Base-by-base conservation (phyloP, 176 grass and related monocot genomes). In the Cenchrus purpureus region DNA sequence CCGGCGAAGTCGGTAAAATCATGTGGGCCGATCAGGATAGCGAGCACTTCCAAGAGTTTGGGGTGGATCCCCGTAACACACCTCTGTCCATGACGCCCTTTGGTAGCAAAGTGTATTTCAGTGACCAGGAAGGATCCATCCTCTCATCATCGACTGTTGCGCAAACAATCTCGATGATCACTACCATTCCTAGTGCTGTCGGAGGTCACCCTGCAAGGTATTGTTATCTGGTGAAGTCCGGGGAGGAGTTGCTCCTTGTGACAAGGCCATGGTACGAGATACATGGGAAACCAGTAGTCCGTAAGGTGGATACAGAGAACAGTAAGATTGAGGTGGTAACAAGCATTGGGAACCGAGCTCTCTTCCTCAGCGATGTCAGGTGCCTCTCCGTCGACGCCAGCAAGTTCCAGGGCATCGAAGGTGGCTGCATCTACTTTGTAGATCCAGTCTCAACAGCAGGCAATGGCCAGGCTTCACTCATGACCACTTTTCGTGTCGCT, bases 1-100 rank as follows among this genome's bases (percentile, higher is more conserved):
- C 46, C 7, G 2, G 29, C 2, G 7, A 40, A 5, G 0, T 2
- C 1, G 20, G n/a, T 4, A 37, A 19, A 0, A 6, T 74, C 4
- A 11, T 46, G 12, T 74, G 70, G 70, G 57, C 45, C 0, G 70
- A 74, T 37, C 29, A 83, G 31, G 14, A 22, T 2, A 65, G 46
- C 7, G 29, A 10, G 19, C 6, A 19, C 2, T 83, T 74, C 31
- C 17, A n/a, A 40, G 3, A 64, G 4, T 43, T 42, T 40, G 1
- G 1, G 43, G 59, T 16, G 0, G 5, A 1, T 1, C 10, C 22
- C 43, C 58, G 22, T 2, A 16, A 31, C 14, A 9, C 5, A 14
- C 56, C 59, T 50, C 4, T 48, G 13, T 65, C 11, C 13, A 65
- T 79, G n/a, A 8, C 64, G 2, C 28, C 7, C 9, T 31, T 78